Conservation (phyloP, 2,329 filamentous ascomycete genomes). For the Incumbomyces delicatus region DNA sequence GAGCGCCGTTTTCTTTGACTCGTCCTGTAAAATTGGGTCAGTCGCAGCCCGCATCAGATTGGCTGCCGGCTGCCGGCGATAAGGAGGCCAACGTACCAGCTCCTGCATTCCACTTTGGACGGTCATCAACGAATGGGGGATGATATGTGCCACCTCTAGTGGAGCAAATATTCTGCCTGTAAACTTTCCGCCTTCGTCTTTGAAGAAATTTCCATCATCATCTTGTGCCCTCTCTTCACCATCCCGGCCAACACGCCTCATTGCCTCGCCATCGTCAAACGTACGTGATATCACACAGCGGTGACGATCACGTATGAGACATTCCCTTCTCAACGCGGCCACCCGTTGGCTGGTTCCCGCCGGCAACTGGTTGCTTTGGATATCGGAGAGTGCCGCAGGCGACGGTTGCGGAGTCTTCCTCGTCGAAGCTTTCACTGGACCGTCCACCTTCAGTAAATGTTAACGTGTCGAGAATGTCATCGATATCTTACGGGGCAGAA, state of each 20-base stretch:
- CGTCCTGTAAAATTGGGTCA: conserved; percentile 10
- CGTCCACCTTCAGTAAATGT: conserved; percentile 7
- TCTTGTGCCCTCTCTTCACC: conserved; percentile 11
- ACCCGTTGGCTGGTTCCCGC: conserved; percentile 12
- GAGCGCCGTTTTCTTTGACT: conserved; percentile 27
- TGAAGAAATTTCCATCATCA: conserved; percentile 13
- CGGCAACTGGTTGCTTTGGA: conserved; percentile 6
- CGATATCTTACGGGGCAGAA: conserved; percentile 13
- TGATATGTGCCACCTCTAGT: conserved; percentile 19
- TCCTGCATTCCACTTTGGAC: conserved; percentile 9
- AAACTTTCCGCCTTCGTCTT: conserved; percentile 7
- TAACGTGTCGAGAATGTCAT: conserved; percentile 1
- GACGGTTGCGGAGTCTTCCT: conserved; percentile 14
- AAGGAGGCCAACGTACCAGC: conserved; percentile 11
- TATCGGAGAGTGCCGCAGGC: conserved; percentile 12
- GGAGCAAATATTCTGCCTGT: no score
- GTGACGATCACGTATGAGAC: conserved; percentile 17
- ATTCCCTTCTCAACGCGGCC: conserved; percentile 14
- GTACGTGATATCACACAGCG: conserved; percentile 15
- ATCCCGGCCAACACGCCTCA: conserved; percentile 8
- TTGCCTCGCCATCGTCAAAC: conserved; percentile 14
- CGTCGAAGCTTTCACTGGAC: conserved; percentile 14
- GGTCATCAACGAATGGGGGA: conserved; percentile 18
- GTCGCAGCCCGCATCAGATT: background rate
- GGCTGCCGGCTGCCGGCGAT: background rate